Conservation (phyloP, 108 stramenopile species). For the Nitzschia inconspicua region DNA sequence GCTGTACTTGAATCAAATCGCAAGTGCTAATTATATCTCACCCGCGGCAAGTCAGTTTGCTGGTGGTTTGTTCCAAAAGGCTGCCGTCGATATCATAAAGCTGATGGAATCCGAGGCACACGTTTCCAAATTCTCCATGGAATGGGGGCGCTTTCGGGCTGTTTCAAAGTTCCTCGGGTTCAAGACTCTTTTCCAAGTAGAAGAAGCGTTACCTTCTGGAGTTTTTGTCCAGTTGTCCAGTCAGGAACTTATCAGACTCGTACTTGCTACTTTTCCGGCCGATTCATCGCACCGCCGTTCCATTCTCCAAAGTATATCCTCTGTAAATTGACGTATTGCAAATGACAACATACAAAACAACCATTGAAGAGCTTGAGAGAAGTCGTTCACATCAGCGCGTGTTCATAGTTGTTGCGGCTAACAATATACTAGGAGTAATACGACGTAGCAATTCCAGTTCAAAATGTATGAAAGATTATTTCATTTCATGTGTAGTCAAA, state of each 20-base stretch:
- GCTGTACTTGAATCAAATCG: slow-evolving; percentile 57
- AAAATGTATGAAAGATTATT: too few species aligned
- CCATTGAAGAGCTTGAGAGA: too few species aligned
- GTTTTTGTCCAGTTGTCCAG: slow-evolving; percentile 63
- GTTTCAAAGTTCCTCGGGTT: slow-evolving; percentile 60
- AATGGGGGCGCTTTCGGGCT: slow-evolving; percentile 57
- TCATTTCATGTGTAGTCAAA: too few species aligned
- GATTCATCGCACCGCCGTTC: slow-evolving; percentile 8
- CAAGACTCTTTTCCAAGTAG: slow-evolving; percentile 53
- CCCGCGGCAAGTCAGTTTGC: slow-evolving; percentile 63
- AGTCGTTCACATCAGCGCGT: too few species aligned
- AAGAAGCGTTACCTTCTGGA: slow-evolving; percentile 52
- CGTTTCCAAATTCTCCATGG: slow-evolving; percentile 6
- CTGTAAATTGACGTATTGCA: too few species aligned
- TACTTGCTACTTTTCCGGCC: slow-evolving; percentile 38
- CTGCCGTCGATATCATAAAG: slow-evolving; percentile 28
- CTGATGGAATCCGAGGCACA: slow-evolving; percentile 16
- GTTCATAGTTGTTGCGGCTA: too few species aligned
- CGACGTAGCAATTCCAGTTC: too few species aligned
- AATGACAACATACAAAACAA: too few species aligned
- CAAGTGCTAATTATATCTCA: slow-evolving; percentile 41
- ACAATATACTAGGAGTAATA: too few species aligned
- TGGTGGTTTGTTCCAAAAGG: slow-evolving; percentile 53
- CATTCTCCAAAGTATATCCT: slow-evolving; percentile 8
- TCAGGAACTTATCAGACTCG: slow-evolving; percentile 52